A percentile compares a stretch with the other conserved stretches of the same genome.
Conservation (phyloP, 495 filamentous ascomycete species). For the Chaetomium cochliodes region DNA sequence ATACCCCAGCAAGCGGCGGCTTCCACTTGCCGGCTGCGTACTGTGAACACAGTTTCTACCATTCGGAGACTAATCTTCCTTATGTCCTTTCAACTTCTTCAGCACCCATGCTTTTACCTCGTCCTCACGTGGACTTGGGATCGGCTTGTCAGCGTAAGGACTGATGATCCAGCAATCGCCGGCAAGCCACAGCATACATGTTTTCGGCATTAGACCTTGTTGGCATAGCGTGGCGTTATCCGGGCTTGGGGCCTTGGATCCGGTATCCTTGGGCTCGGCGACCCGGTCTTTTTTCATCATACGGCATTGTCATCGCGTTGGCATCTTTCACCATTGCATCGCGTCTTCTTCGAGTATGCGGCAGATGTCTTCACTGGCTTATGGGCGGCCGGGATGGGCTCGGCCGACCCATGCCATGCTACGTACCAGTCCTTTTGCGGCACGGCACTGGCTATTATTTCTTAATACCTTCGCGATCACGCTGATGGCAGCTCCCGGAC, state of each 20-base stretch:
- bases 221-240: constrained; percentile 36
- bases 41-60: constrained; percentile 9
- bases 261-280: constrained; percentile 28
- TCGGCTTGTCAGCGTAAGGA: constrained; percentile 24
- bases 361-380: constrained; percentile 7
- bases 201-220: constrained; percentile 26
- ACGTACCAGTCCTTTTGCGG: constrained; percentile 17
- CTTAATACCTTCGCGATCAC: constrained; percentile 19
- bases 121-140: constrained; percentile 5
- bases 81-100: constrained; percentile 15
- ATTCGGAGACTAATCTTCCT: constrained; percentile 12
- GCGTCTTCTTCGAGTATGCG: constrained; percentile 18
- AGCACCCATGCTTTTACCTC: constrained; percentile 3
- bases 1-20: not conserved
- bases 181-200: constrained; percentile 25
- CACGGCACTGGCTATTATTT: constrained; percentile 18
- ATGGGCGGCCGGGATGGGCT: constrained; percentile 2
- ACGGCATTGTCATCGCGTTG: constrained; percentile 25
- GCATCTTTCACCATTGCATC: constrained; percentile 22
- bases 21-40: not conserved
- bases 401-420: constrained; percentile 10
- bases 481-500: constrained; percentile 17
- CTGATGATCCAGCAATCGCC: constrained; percentile 29
- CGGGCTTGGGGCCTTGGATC: constrained; percentile 32
- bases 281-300: constrained; percentile 25